These are phyloP conservation scores for Calonectria hongkongensis DNA, from an alignment of 2,329 filamentous ascomycete species.

Conservation along the genomic window DNA sequence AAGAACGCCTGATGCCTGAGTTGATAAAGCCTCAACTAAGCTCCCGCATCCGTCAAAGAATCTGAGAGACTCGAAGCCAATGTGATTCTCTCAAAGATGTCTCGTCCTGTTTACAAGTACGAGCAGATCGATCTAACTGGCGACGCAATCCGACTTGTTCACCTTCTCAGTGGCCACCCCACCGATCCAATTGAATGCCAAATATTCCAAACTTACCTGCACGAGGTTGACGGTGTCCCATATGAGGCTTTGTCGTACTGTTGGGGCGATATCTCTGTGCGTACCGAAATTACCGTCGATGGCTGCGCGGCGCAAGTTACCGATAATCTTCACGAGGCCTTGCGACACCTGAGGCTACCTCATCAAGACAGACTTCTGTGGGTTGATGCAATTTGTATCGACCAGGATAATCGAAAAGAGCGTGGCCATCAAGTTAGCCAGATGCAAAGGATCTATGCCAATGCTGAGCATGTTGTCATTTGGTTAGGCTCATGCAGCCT, in stretches of 20 bases:
- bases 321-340: not conserved
- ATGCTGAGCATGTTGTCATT: not conserved
- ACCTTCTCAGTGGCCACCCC: not conserved
- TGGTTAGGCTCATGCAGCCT: not conserved
- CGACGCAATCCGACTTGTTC: not conserved
- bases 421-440: not conserved
- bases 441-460: not conserved
- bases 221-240: not conserved
- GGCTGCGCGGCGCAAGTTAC: not conserved
- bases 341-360: not conserved
- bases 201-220: not conserved
- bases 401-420: not conserved
- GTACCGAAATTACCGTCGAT: not conserved
- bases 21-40: not conserved
- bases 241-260: not conserved
- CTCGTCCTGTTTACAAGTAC: not conserved
- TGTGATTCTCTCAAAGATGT: not conserved
- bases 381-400: not conserved
- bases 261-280: not conserved
- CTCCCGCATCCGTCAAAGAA: not conserved
- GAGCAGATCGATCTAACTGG: not conserved
- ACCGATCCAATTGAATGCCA: not conserved
- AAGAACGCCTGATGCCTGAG: not conserved
- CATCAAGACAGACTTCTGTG: not conserved
- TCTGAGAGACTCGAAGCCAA: not conserved